phyloP scores from a whole-genome alignment of 352 stramenopile species.

The Phytopythium helicoides region DNA sequence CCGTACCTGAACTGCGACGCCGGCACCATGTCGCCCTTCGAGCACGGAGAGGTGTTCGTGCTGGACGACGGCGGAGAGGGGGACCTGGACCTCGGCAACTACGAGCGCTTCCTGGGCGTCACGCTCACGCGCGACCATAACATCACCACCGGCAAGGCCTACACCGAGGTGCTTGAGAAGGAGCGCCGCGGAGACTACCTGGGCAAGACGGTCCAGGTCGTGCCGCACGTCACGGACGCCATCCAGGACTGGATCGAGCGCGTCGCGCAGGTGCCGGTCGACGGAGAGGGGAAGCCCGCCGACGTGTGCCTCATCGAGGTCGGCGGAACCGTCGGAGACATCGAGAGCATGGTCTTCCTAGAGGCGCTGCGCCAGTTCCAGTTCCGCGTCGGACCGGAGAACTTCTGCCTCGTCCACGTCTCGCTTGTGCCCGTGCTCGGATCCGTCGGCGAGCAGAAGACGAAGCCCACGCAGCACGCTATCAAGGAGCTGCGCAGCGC shows the following conservation, averaged over 20 bases:
- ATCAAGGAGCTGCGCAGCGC: constrained; percentile 97
- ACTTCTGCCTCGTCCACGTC: constrained; percentile 99
- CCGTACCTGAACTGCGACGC: constrained; percentile 99
- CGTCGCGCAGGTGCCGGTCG: constrained; percentile 95
- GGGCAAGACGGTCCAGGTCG: constrained; percentile 98
- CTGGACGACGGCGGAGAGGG: constrained; percentile 96
- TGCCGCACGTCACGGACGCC: constrained; percentile 94
- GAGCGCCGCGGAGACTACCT: constrained; percentile 97
- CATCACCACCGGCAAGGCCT: constrained; percentile 99
- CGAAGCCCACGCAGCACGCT: constrained; percentile 99
- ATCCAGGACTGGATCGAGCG: constrained; percentile 98
- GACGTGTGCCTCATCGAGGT: constrained; percentile 99
- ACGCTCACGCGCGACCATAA: constrained; percentile 97
- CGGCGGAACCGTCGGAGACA: constrained; percentile 99
- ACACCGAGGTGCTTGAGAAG: constrained; percentile 95
- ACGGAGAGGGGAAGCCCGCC: constrained; percentile 70
- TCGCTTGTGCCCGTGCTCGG: constrained; percentile 98
- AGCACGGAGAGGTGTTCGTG: constrained; percentile 97
- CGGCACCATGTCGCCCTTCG: constrained; percentile 97
- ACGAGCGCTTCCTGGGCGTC: constrained; percentile 98
- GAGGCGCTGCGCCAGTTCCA: constrained; percentile 99
- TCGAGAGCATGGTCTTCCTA: constrained; percentile 99
- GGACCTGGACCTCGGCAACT: constrained; percentile 98
- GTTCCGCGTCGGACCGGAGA: constrained; percentile 96
- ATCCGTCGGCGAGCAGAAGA: constrained; percentile 99